Conservation (phyloP, 2,329 filamentous ascomycete genomes). For the Pseudogymnoascus sp. region DNA sequence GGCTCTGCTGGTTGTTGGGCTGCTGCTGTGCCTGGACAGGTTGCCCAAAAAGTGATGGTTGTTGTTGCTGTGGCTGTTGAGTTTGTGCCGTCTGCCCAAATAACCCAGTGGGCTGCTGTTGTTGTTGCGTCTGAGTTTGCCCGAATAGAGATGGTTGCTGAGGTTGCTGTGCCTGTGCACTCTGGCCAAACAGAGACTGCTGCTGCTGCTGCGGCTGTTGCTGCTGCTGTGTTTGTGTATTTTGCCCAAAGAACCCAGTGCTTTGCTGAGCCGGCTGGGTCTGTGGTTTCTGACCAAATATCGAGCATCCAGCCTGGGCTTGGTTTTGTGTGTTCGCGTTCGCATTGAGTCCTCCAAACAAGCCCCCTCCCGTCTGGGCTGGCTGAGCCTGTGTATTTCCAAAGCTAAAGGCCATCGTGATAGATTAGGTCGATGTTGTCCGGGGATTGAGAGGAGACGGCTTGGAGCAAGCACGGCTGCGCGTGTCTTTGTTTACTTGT, state of each 20-base stretch:
- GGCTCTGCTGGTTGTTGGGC: conserved; percentile 18
- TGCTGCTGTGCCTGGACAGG: conserved; percentile 27
- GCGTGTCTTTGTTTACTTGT: conserved; percentile 6
- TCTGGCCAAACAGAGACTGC: conserved; percentile 20
- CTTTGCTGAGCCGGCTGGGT: conserved; percentile 18
- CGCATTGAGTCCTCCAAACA: conserved; percentile 14
- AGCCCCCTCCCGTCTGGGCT: conserved; percentile 11
- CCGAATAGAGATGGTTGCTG: conserved; percentile 18
- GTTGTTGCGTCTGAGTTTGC: conserved; percentile 14
- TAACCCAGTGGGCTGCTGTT: conserved; percentile 12
- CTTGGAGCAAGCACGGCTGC: neutral
- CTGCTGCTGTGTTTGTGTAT: conserved; percentile 21
- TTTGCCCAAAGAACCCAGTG: conserved; percentile 9
- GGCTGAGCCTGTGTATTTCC: conserved; percentile 6
- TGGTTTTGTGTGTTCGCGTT: conserved; percentile 7
- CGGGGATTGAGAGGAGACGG: neutral
- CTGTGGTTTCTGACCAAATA: conserved; percentile 17
- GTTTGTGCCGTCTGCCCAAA: conserved; percentile 17
- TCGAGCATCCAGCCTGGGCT: conserved; percentile 15
- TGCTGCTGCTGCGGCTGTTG: conserved; percentile 29
- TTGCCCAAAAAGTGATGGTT: conserved; percentile 31
- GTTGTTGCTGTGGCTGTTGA: conserved; percentile 21
- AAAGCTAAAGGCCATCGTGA: conserved; percentile 8
- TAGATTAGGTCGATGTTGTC: neutral
- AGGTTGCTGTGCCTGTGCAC: conserved; percentile 16